Conservation (phyloP, 2,329 filamentous ascomycete species). For the Plectosphaerella sp. region DNA sequence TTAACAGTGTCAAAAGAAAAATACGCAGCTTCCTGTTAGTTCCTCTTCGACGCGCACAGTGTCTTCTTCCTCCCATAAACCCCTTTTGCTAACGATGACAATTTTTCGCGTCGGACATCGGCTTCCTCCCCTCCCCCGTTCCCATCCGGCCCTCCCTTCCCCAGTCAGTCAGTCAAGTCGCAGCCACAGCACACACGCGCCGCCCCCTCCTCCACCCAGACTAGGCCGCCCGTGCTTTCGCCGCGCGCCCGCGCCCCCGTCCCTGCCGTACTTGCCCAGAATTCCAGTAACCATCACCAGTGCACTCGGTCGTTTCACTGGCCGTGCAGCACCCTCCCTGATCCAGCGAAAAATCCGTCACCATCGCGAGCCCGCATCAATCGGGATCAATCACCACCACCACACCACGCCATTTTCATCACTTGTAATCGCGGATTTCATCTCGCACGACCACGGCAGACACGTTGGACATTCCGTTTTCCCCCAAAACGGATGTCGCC, state of each 20-base stretch:
- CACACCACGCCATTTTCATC: slow-evolving; percentile 12
- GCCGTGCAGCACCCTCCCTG: slow-evolving; percentile 1
- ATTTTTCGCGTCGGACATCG: slow-evolving; percentile 7
- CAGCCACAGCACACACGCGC: neutral
- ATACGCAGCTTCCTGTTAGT: no score
- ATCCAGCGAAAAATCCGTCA: slow-evolving; percentile 10
- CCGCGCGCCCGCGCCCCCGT: slow-evolving; percentile 1
- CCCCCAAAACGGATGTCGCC: slow-evolving; percentile 65
- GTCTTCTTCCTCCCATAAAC: neutral
- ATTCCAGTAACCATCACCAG: slow-evolving; percentile 2
- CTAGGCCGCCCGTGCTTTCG: slow-evolving; percentile 7
- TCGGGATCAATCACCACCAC: slow-evolving; percentile 14
- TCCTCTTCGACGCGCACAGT: neutral
- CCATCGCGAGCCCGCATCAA: slow-evolving; percentile 11
- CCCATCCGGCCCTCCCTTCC: slow-evolving; percentile 10
- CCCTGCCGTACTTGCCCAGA: neutral
- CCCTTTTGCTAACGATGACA: slow-evolving; percentile 9
- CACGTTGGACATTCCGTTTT: slow-evolving; percentile 48
- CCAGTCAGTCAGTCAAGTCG: neutral
- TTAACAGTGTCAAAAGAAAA: no score
- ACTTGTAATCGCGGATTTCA: slow-evolving; percentile 19
- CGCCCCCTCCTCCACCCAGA: slow-evolving; percentile 10
- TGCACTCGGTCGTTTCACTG: neutral
- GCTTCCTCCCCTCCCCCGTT: slow-evolving; percentile 7
- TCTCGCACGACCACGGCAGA: slow-evolving; percentile 24